phyloP scores from a whole-genome alignment of 1,284 basidiomycete species.

The Moesziomyces antarcticus region DNA sequence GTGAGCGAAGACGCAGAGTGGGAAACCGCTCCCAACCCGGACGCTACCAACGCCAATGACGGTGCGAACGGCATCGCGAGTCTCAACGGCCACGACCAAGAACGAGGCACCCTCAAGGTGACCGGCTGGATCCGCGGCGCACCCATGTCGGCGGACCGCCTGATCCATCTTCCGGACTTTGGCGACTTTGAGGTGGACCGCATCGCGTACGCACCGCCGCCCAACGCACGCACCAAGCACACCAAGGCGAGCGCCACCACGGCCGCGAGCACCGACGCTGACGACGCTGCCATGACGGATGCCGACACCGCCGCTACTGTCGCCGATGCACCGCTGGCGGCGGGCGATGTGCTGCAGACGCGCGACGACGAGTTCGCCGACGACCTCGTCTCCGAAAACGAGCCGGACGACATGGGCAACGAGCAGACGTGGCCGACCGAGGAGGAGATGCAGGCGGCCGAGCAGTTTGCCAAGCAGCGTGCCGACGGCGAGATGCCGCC shows the following conservation, averaged over 20 bases:
- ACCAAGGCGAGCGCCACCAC: slow-evolving; percentile 36
- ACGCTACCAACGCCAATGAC: slow-evolving; percentile 71
- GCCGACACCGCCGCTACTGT: slow-evolving; percentile 52
- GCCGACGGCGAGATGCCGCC: slow-evolving; percentile 44
- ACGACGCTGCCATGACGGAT: slow-evolving; percentile 17
- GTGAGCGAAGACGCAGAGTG: slow-evolving; percentile 75
- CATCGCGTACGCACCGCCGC: slow-evolving; percentile 70
- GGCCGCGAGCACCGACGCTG: slow-evolving; percentile 11
- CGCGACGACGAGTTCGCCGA: slow-evolving; percentile 77
- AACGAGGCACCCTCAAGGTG: slow-evolving; percentile 74
- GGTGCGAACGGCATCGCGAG: slow-evolving; percentile 38
- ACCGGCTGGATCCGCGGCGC: slow-evolving; percentile 86
- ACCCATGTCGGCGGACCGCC: slow-evolving; percentile 81
- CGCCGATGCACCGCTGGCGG: slow-evolving; percentile 61
- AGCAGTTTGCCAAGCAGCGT: slow-evolving; percentile 30
- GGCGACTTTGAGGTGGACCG: slow-evolving; percentile 89
- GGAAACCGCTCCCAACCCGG: slow-evolving; percentile 25
- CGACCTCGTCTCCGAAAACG: slow-evolving; percentile 87
- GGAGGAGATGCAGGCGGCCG: slow-evolving; percentile 80
- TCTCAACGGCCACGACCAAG: slow-evolving; percentile 32
- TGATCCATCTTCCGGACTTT: slow-evolving; percentile 87
- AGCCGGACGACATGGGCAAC: slow-evolving; percentile 86
- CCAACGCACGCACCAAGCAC: slow-evolving; percentile 33
- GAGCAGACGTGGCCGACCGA: slow-evolving; percentile 99
- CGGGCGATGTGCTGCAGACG: slow-evolving; percentile 74